These are phyloP conservation scores for Biscutella laevigata DNA, from an alignment of 441 rosid species.

Conservation along the genomic window DNA sequence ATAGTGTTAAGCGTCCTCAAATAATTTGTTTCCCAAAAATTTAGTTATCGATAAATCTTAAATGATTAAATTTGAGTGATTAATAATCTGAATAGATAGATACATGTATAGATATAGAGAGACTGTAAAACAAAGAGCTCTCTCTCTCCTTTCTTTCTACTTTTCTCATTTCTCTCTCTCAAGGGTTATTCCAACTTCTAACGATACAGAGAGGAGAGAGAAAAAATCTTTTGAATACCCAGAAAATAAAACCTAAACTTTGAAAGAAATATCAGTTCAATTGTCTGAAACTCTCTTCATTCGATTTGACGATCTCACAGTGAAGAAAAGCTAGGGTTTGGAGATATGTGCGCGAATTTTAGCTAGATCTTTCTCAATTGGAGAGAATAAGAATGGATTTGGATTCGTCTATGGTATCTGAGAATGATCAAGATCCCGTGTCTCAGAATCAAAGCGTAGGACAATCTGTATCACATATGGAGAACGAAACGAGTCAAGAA, in stretches of 20 bases:
- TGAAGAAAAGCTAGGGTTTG: conserved; percentile 37
- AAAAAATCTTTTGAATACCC: too few species aligned
- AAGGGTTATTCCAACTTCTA: too few species aligned
- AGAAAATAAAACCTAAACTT: too few species aligned
- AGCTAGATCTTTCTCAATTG: conserved; percentile 41
- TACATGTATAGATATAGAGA: too few species aligned
- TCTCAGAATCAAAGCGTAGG: too few species aligned
- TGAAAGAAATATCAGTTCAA: too few species aligned
- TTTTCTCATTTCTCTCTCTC: too few species aligned
- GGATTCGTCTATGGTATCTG: conserved; percentile 64
- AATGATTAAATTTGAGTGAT: neutral
- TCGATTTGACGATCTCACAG: conserved; percentile 1
- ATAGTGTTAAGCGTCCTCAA: neutral
- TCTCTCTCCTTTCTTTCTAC: too few species aligned
- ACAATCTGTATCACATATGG: conserved; percentile 37
- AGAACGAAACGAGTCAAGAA: conserved; percentile 48
- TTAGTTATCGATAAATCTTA: neutral
- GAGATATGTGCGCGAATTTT: neutral
- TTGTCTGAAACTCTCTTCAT: too few species aligned
- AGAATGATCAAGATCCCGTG: conserved; percentile 53
- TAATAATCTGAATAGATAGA: too few species aligned
- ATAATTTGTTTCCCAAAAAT: neutral
- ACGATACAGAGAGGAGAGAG: too few species aligned
- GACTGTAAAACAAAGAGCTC: too few species aligned
- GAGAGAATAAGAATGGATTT: conserved; percentile 75